Evolutionary conservation across 352 stramenopile species (phyloP).

Genomic region (Phytophthora lateralis): DNA sequence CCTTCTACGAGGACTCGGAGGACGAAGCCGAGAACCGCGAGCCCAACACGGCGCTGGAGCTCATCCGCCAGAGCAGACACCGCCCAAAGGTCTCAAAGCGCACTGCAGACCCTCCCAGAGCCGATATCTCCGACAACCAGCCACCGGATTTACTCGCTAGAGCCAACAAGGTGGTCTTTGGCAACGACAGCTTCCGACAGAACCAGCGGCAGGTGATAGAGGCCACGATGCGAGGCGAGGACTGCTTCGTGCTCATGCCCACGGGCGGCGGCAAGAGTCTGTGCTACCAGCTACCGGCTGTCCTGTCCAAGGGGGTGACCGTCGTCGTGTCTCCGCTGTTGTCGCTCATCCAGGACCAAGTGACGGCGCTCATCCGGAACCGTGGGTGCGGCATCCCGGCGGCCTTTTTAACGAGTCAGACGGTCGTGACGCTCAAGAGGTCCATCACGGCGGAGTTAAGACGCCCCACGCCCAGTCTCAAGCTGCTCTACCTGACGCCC

Average conservation of each 20-base stretch:
- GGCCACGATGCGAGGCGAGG: conserved; percentile 86
- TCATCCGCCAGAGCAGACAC: conserved; percentile 41
- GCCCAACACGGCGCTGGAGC: conserved; percentile 59
- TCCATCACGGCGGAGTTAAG: conserved; percentile 85
- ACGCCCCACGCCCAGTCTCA: conserved; percentile 68
- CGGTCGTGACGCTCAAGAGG: conserved; percentile 59
- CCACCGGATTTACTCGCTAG: conserved; percentile 46
- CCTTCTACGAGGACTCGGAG: conserved; percentile 69
- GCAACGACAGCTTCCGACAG: conserved; percentile 85
- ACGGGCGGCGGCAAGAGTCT: conserved; percentile 93
- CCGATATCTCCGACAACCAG: neutral
- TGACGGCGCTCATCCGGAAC: conserved; percentile 80
- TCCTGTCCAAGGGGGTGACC: conserved; percentile 81
- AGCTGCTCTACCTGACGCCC: conserved; percentile 95
- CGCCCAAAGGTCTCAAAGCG: conserved; percentile 22
- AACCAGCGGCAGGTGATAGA: conserved; percentile 94
- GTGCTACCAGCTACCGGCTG: conserved; percentile 89
- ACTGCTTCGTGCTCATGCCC: conserved; percentile 96
- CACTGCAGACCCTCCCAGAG: neutral
- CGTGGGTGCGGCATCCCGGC: conserved; percentile 62
- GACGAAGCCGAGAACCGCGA: conserved; percentile 54
- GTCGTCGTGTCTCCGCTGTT: conserved; percentile 94
- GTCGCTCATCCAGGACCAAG: conserved; percentile 95
- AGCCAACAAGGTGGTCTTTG: conserved; percentile 72
- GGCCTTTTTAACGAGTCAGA: conserved; percentile 81